phyloP scores from a whole-genome alignment of 2,329 filamentous ascomycete species.

The Magnaporthiopsis incrustans region DNA sequence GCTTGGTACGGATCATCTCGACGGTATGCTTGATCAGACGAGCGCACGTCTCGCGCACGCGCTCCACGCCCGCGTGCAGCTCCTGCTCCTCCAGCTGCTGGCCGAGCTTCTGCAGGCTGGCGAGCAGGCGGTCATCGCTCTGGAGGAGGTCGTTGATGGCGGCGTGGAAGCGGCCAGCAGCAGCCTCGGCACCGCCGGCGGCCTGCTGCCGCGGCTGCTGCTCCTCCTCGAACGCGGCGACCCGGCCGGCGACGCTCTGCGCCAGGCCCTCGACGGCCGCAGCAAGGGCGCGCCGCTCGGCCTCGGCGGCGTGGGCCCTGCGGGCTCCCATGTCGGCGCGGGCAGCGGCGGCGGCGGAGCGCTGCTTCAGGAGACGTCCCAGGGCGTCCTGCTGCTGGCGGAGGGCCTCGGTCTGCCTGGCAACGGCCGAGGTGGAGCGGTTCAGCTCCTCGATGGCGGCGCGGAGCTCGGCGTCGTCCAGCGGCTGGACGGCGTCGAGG shows the following conservation, averaged over 20 bases:
- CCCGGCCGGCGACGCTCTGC: constrained; percentile 35
- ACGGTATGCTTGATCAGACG: constrained; percentile 51
- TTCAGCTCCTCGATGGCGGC: constrained; percentile 56
- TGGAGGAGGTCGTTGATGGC: constrained; percentile 42
- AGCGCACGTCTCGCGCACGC: constrained; percentile 51
- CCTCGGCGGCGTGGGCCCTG: constrained; percentile 28
- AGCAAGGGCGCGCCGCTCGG: constrained; percentile 32
- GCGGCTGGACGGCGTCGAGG: constrained; percentile 34
- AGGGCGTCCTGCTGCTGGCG: constrained; percentile 55
- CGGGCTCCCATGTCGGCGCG: constrained; percentile 22
- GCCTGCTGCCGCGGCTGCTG: constrained; percentile 19
- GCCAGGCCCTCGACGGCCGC: constrained; percentile 41
- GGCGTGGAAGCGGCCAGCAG: constrained; percentile 32
- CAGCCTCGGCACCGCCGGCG: constrained; percentile 22
- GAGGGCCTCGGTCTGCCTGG: constrained; percentile 54
- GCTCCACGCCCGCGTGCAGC: constrained; percentile 43
- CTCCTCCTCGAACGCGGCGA: constrained; percentile 44
- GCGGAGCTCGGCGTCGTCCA: constrained; percentile 52
- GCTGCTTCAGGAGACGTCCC: constrained; percentile 34
- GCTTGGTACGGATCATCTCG: constrained; percentile 42
- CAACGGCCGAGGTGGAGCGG: constrained; percentile 55
- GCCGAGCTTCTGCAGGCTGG: constrained; percentile 58
- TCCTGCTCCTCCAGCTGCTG: constrained; percentile 49
- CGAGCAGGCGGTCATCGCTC: constrained; percentile 58
- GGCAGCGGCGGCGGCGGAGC: too few species aligned